Percentiles rank a stretch among this genome's conserved stretches.
Conservation (phyloP, 176 grass and related monocot species). For the Poa pratensis region DNA sequence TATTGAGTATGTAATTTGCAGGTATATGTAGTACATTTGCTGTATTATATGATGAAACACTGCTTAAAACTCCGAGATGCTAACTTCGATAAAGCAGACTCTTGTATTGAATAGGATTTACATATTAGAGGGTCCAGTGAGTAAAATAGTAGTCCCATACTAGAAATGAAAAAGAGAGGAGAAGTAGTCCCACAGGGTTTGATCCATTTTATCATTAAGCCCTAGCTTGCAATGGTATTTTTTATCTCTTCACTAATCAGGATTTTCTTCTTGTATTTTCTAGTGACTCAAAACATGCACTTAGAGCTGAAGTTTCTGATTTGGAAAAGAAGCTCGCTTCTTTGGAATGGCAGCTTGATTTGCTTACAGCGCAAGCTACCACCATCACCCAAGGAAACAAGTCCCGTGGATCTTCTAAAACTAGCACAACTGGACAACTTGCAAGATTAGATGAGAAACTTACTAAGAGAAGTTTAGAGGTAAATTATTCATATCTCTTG, state of each 20-base stretch:
- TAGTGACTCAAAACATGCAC: constrained; percentile 82
- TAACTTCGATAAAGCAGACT: background rate
- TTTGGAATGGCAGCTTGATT: constrained; percentile 74
- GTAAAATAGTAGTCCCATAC: background rate
- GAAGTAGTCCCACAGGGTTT: background rate
- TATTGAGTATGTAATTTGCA: background rate
- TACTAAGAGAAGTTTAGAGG: constrained; percentile 59
- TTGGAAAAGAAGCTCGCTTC: constrained; percentile 88
- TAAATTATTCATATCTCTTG: constrained; percentile 33
- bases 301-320: constrained; percentile 76
- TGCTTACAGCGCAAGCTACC: constrained; percentile 81
- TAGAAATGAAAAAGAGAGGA: background rate
- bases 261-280: constrained; percentile 27
- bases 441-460: constrained; percentile 45
- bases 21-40: constrained; percentile 5
- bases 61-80: background rate
- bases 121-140: background rate
- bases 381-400: constrained; percentile 79
- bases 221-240: constrained; percentile 30
- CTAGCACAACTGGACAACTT: constrained; percentile 40
- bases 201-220: background rate
- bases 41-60: background rate
- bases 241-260: constrained; percentile 34
- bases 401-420: constrained; percentile 58
- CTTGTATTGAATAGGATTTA: constrained; percentile 14